Base-by-base conservation (phyloP, 2,329 filamentous ascomycete genomes). In the Berkeleyomyces basicola region DNA sequence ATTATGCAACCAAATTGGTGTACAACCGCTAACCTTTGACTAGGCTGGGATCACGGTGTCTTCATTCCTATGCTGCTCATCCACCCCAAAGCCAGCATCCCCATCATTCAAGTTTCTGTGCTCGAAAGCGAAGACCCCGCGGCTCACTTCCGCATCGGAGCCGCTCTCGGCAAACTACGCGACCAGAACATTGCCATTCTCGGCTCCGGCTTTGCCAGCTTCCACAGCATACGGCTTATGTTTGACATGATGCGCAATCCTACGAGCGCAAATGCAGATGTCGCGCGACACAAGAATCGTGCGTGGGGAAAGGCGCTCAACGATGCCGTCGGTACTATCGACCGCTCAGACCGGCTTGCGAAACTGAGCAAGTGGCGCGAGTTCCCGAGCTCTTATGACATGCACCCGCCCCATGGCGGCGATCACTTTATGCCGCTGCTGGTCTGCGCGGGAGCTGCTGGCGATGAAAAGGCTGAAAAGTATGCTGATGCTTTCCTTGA, bases 381-480 rank as follows among this genome's bases (percentile, higher is more conserved):
- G 2, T 73, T 81, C 66, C 76, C 77, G 0, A 69, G 74, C 40
- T 74, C 77, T 0, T 77, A 79, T 65, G 72, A 75, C 10, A 80
- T 81, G 75, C 81, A 84, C 68, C 81, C 81, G 2, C 70, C 71
- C 1, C 69, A 72, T 7, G 79, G 77, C 0, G 80, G 78, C 0
- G 81, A 83, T 70, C 81, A 84, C 66, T 82, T 83, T 62, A 70
- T 83, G 74, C 81, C 81, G 64, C 69, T 84, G 70, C 68, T 82
- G 55, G 81, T 83, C 40, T 80, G 78, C 67, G 78, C 79, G 3
- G 80, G 78, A 0, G 76, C 76, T 0, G 79, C 77, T 0, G 74
- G 70, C 10, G 76, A 76, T 23, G 78, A 75, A 58, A 70, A 70
- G 68, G 75, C 72, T 16, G 72, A 70, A 66, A 70, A 66, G 11